These are phyloP conservation scores for Diaporthe batatas DNA, from an alignment of 2,329 filamentous ascomycete species.

Conservation along the genomic window DNA sequence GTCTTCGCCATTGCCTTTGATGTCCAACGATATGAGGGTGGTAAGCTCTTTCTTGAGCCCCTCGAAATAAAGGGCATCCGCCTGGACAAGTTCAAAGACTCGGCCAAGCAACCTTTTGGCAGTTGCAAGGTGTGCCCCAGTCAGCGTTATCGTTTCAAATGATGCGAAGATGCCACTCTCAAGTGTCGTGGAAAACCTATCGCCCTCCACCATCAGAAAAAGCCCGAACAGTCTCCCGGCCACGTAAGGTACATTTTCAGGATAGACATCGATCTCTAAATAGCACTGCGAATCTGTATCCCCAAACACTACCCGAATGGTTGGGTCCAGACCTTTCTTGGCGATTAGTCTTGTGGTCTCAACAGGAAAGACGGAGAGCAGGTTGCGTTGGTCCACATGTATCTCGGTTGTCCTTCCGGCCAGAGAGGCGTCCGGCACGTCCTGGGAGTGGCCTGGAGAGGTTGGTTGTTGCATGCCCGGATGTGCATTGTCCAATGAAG, in stretches of 20 bases:
- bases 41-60: background rate
- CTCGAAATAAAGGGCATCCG: background rate
- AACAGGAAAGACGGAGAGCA: background rate
- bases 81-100: background rate
- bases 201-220: background rate
- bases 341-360: background rate
- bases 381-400: background rate
- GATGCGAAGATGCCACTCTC: background rate
- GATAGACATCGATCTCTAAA: background rate
- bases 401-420: background rate
- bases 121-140: background rate
- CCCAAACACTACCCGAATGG: background rate
- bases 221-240: background rate
- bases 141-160: background rate
- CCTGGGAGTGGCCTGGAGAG: constrained; percentile 1
- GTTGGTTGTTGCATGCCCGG: background rate
- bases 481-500: background rate
- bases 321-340: background rate
- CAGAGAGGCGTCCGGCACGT: background rate
- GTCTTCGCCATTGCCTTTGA: background rate
- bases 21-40: background rate
- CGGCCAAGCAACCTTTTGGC: background rate
- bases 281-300: background rate
- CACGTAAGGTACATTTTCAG: background rate
- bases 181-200: background rate